These are phyloP conservation scores for Rhodotorula sp. DNA, from an alignment of 1,284 basidiomycete genomes.

Conservation along the genomic window DNA sequence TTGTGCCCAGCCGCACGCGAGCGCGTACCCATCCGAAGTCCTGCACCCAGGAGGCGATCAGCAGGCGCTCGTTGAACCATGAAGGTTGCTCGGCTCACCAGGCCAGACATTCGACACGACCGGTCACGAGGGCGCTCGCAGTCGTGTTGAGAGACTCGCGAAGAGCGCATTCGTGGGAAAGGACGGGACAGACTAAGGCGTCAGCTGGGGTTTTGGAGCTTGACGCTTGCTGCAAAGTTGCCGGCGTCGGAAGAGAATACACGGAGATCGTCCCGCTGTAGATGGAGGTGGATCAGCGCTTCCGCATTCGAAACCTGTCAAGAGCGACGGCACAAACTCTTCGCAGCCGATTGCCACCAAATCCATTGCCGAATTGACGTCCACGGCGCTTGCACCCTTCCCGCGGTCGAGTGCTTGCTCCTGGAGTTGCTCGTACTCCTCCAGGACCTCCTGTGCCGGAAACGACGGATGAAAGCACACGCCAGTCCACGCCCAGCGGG, in stretches of 20 bases:
- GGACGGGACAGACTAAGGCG: conserved; percentile 37
- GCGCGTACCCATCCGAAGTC: conserved; percentile 91
- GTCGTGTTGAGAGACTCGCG: conserved; percentile 48
- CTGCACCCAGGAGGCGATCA: background rate
- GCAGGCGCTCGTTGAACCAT: too few species aligned
- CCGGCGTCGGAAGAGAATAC: conserved; percentile 32
- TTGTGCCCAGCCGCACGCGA: conserved; percentile 89
- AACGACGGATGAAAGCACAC: conserved; percentile 50
- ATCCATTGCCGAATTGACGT: conserved; percentile 23
- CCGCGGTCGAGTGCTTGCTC: conserved; percentile 30
- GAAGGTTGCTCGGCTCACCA: conserved; percentile 53
- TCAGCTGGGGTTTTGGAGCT: background rate
- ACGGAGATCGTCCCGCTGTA: conserved; percentile 44
- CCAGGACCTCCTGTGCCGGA: background rate
- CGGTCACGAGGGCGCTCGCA: conserved; percentile 54
- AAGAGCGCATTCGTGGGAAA: conserved; percentile 47
- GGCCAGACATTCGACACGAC: conserved; percentile 71
- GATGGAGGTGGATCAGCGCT: background rate
- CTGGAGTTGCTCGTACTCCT: conserved; percentile 9
- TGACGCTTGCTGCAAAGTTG: background rate
- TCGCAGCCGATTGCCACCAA: conserved; percentile 38
- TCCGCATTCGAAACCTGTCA: fast-evolving
- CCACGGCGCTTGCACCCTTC: conserved; percentile 19
- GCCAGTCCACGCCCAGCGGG: conserved; percentile 64
- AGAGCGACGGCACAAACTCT: conserved; percentile 13